These are phyloP conservation scores for Ascochyta koolunga DNA, from an alignment of 2,329 filamentous ascomycete genomes.

Conservation along the genomic window DNA sequence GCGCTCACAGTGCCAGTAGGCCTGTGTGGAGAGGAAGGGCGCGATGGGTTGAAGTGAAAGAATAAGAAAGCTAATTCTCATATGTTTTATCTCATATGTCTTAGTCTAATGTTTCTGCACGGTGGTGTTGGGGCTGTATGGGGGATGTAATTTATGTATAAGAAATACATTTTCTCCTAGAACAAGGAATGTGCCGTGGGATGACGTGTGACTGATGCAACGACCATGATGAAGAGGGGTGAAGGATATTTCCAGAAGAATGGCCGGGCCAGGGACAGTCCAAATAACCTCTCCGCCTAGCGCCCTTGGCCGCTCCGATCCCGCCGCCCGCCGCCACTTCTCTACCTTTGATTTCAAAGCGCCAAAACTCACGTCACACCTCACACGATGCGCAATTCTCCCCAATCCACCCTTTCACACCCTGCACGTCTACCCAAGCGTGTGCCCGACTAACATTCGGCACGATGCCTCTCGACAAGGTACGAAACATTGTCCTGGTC, in stretches of 20 bases:
- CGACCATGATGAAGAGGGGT: not conserved
- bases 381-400: constrained; percentile 10
- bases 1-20: constrained; percentile 27
- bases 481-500: constrained; percentile 80
- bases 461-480: constrained; percentile 69
- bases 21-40: not conserved
- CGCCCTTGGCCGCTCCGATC: constrained; percentile 26
- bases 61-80: not conserved
- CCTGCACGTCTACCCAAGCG: not conserved
- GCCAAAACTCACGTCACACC: constrained; percentile 27
- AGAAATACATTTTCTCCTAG: constrained; percentile 16
- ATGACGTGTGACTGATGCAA: not conserved
- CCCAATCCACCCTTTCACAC: not conserved
- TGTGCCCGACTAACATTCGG: constrained; percentile 33
- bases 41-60: not conserved
- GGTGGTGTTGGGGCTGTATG: constrained; percentile 21
- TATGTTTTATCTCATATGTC: constrained; percentile 9
- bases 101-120: constrained; percentile 6
- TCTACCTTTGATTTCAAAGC: constrained; percentile 40
- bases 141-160: constrained; percentile 22
- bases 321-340: constrained; percentile 40
- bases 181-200: not conserved
- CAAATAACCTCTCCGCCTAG: constrained; percentile 6
- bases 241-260: not conserved
- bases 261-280: not conserved